These are phyloP conservation scores for Linnemannia elongata DNA, from an alignment of 192 early-diverging fungal species.

Conservation along the genomic window DNA sequence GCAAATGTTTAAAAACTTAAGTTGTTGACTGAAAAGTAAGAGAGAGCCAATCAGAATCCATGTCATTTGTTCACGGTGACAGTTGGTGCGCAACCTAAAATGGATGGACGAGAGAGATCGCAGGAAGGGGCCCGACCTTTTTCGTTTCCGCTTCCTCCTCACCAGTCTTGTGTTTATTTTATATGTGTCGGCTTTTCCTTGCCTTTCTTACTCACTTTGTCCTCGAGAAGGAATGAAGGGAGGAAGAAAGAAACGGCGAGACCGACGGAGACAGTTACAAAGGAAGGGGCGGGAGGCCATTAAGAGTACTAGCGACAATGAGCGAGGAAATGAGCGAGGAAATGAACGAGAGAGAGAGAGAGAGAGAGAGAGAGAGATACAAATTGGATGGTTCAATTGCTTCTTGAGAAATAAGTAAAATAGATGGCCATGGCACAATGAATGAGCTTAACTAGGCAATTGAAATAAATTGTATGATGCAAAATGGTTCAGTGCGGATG, in stretches of 20 bases:
- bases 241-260: neutral
- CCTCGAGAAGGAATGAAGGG: neutral
- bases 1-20: too few species aligned
- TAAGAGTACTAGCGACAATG: too few species aligned
- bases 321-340: too few species aligned
- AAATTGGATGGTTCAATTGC: too few species aligned
- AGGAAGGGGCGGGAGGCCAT: neutral
- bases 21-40: neutral
- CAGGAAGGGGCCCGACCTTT: too few species aligned
- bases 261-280: neutral
- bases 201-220: neutral
- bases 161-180: too few species aligned
- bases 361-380: neutral
- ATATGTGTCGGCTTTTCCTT: neutral
- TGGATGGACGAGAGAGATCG: neutral
- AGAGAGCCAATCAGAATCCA: neutral
- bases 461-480: too few species aligned
- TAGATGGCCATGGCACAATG: too few species aligned
- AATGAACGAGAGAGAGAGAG: neutral
- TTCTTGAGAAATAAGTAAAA: too few species aligned
- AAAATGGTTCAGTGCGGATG: too few species aligned
- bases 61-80: neutral
- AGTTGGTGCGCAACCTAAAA: neutral
- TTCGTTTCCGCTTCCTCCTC: too few species aligned
- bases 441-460: too few species aligned